Percentiles rank a stretch among this genome's conserved stretches.
phyloP scores from a whole-genome alignment of 2,329 filamentous ascomycete species.

The Aschersonia sp. region DNA sequence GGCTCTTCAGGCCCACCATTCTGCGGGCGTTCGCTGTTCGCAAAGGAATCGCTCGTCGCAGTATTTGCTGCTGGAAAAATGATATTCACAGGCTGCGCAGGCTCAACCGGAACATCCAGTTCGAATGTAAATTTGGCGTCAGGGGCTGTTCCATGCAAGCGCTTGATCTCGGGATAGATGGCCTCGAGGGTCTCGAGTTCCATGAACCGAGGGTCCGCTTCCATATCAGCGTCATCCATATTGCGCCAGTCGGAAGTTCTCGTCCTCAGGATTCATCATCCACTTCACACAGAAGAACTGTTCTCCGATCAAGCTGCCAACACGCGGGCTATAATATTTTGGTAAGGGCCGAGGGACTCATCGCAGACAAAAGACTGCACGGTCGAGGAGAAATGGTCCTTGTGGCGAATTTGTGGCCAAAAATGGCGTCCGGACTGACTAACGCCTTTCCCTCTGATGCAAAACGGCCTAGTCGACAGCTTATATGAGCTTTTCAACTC shows the following conservation, averaged over 20 bases:
- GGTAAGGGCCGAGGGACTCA: too few species aligned
- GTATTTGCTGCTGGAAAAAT: slow-evolving; percentile 33
- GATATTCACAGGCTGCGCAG: slow-evolving; percentile 39
- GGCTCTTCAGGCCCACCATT: slow-evolving; percentile 3
- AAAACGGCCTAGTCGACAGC: too few species aligned
- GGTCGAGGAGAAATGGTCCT: too few species aligned
- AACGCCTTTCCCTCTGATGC: too few species aligned
- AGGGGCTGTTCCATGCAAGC: background rate
- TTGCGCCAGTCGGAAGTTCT: slow-evolving; percentile 3
- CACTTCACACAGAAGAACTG: background rate
- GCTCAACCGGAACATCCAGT: slow-evolving; percentile 43
- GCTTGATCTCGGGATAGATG: slow-evolving; percentile 52
- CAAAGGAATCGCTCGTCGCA: background rate
- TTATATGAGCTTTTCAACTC: too few species aligned
- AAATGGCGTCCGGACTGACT: too few species aligned
- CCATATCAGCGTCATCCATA: slow-evolving; percentile 29
- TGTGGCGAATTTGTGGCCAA: too few species aligned
- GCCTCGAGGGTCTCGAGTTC: slow-evolving; percentile 48
- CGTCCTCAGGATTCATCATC: background rate
- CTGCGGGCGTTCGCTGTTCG: slow-evolving; percentile 3
- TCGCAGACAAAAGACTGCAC: too few species aligned
- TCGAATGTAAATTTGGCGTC: slow-evolving; percentile 28
- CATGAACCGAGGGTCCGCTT: slow-evolving; percentile 39
- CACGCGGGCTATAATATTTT: background rate
- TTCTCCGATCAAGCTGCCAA: background rate